A percentile compares a stretch with the other conserved stretches of the same genome.
Evolutionary conservation across 2,329 filamentous ascomycete genomes (phyloP).

Genomic region (Didymella pinodella): DNA sequence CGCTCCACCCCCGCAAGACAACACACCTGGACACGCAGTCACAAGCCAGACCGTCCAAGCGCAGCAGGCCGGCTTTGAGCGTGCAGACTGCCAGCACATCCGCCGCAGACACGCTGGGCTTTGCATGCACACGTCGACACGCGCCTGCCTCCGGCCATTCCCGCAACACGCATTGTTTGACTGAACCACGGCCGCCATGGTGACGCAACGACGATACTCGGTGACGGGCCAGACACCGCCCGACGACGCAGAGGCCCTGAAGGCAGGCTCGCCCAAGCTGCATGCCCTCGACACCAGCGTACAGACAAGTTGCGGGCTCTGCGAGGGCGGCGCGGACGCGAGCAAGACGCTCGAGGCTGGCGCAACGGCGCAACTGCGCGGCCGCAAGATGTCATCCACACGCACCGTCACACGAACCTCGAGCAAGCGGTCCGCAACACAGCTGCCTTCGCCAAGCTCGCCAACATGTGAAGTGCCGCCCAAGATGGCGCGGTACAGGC

Average conservation of each 20-base stretch:
- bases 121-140: constrained; percentile 27
- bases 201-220: constrained; percentile 48
- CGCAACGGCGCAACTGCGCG: constrained; percentile 31
- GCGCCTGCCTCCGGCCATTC: constrained; percentile 10
- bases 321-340: constrained; percentile 33
- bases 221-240: constrained; percentile 50
- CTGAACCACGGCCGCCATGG: constrained; percentile 29
- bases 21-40: constrained; percentile 28
- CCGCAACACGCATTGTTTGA: constrained; percentile 6
- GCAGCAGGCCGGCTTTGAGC: constrained; percentile 26
- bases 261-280: constrained; percentile 46
- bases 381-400: constrained; percentile 39
- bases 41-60: constrained; percentile 34
- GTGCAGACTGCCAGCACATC: constrained; percentile 38
- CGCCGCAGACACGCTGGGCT: constrained; percentile 18
- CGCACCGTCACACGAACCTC: constrained; percentile 40
- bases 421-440: constrained; percentile 49
- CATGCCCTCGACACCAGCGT: constrained; percentile 49
- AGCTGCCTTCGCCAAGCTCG: constrained; percentile 48
- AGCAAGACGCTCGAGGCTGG: constrained; percentile 23
- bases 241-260: constrained; percentile 44
- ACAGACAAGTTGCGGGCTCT: constrained; percentile 44
- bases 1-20: constrained; percentile 31
- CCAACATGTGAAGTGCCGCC: constrained; percentile 45
- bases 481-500: constrained; percentile 44